Conservation (phyloP, 257 asterid genomes). For the Schizonepeta tenuifolia region DNA sequence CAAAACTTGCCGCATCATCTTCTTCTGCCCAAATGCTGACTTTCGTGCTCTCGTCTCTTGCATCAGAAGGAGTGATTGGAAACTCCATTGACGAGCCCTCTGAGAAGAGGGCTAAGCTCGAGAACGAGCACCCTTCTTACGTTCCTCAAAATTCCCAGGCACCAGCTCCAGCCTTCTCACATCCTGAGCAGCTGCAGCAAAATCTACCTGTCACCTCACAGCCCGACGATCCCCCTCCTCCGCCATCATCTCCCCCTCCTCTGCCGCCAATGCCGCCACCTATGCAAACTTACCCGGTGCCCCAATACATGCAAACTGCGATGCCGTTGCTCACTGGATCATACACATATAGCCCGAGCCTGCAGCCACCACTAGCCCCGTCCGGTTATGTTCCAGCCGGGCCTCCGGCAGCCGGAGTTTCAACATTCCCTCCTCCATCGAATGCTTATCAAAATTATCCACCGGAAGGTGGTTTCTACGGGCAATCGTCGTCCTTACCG, state of each 20-base stretch:
- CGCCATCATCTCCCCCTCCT: constrained; percentile 85
- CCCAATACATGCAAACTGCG: constrained; percentile 60
- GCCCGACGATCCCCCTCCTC: constrained; percentile 66
- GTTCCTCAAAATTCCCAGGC: constrained; percentile 53
- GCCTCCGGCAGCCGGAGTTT: constrained; percentile 47
- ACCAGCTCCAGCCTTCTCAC: constrained; percentile 35
- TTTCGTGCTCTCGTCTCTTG: constrained; percentile 75
- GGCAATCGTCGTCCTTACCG: constrained; percentile 63
- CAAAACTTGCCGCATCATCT: constrained; percentile 78
- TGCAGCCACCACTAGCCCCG: constrained; percentile 42
- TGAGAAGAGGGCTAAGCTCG: constrained; percentile 72
- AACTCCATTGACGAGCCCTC: constrained; percentile 51
- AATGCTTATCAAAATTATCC: constrained; percentile 57
- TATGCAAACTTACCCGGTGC: constrained; percentile 62
- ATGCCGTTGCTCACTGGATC: constrained; percentile 49
- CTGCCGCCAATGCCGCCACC: constrained; percentile 73
- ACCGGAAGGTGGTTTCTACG: constrained; percentile 60
- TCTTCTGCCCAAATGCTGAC: constrained; percentile 92
- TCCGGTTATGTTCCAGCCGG: constrained; percentile 45
- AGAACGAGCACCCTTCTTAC: constrained; percentile 52
- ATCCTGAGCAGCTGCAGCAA: constrained; percentile 32
- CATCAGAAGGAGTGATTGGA: constrained; percentile 82
- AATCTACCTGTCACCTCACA: constrained; percentile 42
- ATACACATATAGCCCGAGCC: constrained; percentile 52
- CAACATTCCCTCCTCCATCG: constrained; percentile 40